phyloP scores from a whole-genome alignment of 352 stramenopile species.

The Pythium guiyangense region DNA sequence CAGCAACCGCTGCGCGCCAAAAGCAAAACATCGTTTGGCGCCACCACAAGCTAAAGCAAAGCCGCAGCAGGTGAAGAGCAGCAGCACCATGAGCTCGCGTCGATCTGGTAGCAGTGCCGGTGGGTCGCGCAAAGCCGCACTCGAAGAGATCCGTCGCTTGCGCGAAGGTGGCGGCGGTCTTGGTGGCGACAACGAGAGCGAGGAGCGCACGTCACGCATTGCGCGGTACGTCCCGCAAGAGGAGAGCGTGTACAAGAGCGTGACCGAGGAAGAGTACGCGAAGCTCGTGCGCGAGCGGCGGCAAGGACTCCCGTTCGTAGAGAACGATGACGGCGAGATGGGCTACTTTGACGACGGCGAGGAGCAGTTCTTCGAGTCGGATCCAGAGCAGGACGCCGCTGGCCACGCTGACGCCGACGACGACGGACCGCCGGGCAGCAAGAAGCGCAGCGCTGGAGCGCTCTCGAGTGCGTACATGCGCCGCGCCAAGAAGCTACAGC shows the following conservation, averaged over 20 bases:
- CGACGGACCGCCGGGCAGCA: constrained; percentile 22
- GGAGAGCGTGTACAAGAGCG: constrained; percentile 78
- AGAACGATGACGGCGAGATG: constrained; percentile 34
- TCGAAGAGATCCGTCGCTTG: constrained; percentile 77
- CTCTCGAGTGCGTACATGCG: constrained; percentile 74
- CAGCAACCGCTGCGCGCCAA: not conserved
- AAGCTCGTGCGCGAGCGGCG: constrained; percentile 78
- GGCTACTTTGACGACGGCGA: constrained; percentile 88
- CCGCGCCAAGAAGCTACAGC: constrained; percentile 79
- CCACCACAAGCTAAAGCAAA: not conserved
- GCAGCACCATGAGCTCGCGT: constrained; percentile 48
- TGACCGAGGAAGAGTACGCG: constrained; percentile 84
- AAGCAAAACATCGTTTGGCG: constrained; percentile 49
- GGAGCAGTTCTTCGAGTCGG: constrained; percentile 87
- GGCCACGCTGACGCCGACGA: constrained; percentile 38
- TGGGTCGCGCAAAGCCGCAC: constrained; percentile 39
- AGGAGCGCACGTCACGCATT: constrained; percentile 37
- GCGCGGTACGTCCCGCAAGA: constrained; percentile 73
- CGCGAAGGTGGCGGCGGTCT: constrained; percentile 35
- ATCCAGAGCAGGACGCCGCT: constrained; percentile 48
- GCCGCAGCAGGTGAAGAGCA: constrained; percentile 19
- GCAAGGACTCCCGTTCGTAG: constrained; percentile 70
- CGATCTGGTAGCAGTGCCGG: constrained; percentile 32
- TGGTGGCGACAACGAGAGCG: not conserved
- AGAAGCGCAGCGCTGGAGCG: constrained; percentile 73